Percentiles rank a stretch among this genome's conserved stretches.
phyloP scores from a whole-genome alignment of 495 filamentous ascomycete species.

The Talaromyces proteolyticus region DNA sequence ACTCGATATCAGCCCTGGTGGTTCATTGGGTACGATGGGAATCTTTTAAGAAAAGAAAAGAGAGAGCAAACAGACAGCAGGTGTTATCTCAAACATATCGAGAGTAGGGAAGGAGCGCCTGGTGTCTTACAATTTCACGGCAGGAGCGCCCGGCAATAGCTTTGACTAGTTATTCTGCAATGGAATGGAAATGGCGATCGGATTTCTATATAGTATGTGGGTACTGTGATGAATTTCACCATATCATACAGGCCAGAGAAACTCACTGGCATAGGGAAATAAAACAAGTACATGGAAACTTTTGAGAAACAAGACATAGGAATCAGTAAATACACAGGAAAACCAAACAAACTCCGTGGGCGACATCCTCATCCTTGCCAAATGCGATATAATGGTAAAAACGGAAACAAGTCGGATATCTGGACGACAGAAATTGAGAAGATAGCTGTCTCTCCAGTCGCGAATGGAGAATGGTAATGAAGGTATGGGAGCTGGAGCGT shows the following conservation, averaged over 20 bases:
- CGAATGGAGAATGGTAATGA: neutral
- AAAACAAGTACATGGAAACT: neutral
- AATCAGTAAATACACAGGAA: neutral
- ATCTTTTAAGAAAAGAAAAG: too few species aligned
- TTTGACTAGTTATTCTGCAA: neutral
- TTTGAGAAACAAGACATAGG: neutral
- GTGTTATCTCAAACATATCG: too few species aligned
- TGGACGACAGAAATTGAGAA: constrained; percentile 18
- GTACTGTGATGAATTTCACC: neutral
- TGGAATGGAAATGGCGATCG: neutral
- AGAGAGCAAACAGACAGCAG: neutral
- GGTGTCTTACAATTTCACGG: too few species aligned
- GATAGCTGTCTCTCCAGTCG: neutral
- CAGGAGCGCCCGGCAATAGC: too few species aligned
- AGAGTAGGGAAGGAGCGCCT: neutral
- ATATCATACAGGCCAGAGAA: neutral
- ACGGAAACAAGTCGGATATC: constrained; percentile 43
- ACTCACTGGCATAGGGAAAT: neutral
- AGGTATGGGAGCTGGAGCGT: neutral
- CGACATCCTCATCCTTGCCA: constrained; percentile 37
- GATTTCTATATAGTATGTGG: neutral
- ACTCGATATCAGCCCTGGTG: too few species aligned
- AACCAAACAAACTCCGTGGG: neutral
- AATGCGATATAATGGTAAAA: constrained; percentile 18
- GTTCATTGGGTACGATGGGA: too few species aligned